Evolutionary conservation across 495 filamentous ascomycete species (phyloP), one percentile per base, ranked within the genome.

Genomic region (Talaromyces adpressus): DNA sequence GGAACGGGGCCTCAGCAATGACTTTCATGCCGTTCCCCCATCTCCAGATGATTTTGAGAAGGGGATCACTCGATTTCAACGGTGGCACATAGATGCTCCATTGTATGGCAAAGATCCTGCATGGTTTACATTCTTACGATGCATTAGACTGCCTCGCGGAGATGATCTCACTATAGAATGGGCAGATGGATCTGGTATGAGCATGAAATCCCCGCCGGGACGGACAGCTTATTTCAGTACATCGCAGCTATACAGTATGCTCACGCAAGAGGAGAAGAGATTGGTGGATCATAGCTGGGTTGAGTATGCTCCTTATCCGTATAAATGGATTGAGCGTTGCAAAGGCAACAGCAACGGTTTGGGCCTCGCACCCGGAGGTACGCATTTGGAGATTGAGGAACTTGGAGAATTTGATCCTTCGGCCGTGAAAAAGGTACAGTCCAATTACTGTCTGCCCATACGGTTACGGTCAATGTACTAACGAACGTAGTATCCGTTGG

Each of bases 31-130:
- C 5, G 62, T 67, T 9, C 67, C 72, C 18, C 68, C 63, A 2
- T 41, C 57, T 18, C 12, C 34, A 20, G 8, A 1, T 29, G 57
- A 59, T 59, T 59, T 59, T 23, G 64, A 69, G 4, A 66, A 65
- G 16, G 75, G 75, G 27, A 67, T 76, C 30, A 74, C 71, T 4
- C 72, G 76, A 27, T 79, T 79, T 36, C 74, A 77, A 45, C 65
- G 75, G 6, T 78, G 75, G 75, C 77, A 79, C 59, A 77, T 79
- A 27, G 77, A 78, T 66, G 76, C 73, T 16, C 74, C 75, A n/a
- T 66, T 78, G 7, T 78, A 79, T 63, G 77, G 59, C 23, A 64
- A 71, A n/a, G 72, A 79, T 34, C 77, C 77, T 6, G 73, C 75
- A 3, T 73, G 73, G 66, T 77, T 78, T 62, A 78, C 77, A 0